Percentiles rank a stretch among this genome's conserved stretches.
phyloP scores from a whole-genome alignment of 352 stramenopile genomes.

The Phytophthora litchii region DNA sequence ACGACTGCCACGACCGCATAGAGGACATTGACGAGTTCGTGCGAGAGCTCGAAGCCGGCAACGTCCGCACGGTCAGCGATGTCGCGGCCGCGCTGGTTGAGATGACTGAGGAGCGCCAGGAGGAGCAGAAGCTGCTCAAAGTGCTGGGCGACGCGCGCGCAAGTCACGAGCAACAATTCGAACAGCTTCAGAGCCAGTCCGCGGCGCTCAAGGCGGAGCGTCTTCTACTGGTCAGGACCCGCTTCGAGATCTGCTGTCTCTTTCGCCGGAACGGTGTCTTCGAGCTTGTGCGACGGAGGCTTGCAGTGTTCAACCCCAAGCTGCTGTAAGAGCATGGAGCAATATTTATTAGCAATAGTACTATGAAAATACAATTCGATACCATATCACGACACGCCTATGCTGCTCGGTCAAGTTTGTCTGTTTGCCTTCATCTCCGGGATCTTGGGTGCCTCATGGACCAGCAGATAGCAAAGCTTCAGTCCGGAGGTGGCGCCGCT shows the following conservation, averaged over 20 bases:
- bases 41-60: conserved; percentile 38
- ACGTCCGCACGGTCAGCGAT: conserved; percentile 39
- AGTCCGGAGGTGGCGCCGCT: conserved; percentile 6
- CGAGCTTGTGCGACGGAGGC: conserved; percentile 42
- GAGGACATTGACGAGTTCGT: conserved; percentile 54
- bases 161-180: conserved; percentile 41
- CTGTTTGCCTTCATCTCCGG: not conserved
- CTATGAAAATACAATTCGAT: conserved; percentile 37
- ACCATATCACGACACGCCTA: conserved; percentile 23
- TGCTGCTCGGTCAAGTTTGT: not conserved
- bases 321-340: conserved; percentile 27
- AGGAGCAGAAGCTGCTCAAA: conserved; percentile 47
- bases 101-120: conserved; percentile 45
- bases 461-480: conserved; percentile 5
- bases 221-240: conserved; percentile 36
- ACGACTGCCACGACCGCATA: conserved; percentile 48
- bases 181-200: conserved; percentile 34
- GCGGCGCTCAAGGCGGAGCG: conserved; percentile 35
- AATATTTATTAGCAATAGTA: conserved; percentile 49
- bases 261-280: conserved; percentile 51
- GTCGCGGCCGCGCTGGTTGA: conserved; percentile 34
- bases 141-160: conserved; percentile 37
- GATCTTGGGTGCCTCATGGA: not conserved
- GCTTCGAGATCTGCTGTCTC: conserved; percentile 46
- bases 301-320: conserved; percentile 42